These are phyloP conservation scores for Peronospora tabacina DNA, from an alignment of 352 stramenopile genomes.

Conservation along the genomic window DNA sequence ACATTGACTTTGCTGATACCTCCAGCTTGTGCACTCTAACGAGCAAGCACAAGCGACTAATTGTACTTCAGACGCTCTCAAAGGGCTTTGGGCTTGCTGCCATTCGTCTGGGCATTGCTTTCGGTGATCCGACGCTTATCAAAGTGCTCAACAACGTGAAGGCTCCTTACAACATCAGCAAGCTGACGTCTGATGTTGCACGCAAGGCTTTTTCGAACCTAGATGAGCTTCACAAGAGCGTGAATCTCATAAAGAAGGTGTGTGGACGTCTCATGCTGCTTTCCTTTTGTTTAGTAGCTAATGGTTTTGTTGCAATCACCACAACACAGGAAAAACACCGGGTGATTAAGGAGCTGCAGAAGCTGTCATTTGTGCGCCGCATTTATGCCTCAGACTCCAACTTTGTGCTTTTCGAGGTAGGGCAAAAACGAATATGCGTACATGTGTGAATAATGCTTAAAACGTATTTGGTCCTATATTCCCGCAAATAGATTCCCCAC, in stretches of 20 bases:
- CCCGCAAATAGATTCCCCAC: slow-evolving; percentile 57
- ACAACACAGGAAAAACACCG: slow-evolving; percentile 64
- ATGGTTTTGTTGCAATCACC: neutral
- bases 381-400: slow-evolving; percentile 95
- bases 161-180: slow-evolving; percentile 99
- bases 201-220: slow-evolving; percentile 58
- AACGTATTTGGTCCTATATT: neutral
- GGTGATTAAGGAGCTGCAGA: slow-evolving; percentile 77
- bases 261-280: neutral
- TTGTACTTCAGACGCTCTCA: slow-evolving; percentile 96
- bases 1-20: slow-evolving; percentile 92
- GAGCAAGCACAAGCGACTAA: slow-evolving; percentile 89
- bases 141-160: slow-evolving; percentile 99
- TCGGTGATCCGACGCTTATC: slow-evolving; percentile 90
- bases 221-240: slow-evolving; percentile 47
- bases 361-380: slow-evolving; percentile 88
- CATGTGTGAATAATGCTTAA: slow-evolving; percentile 1
- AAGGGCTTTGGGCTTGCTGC: slow-evolving; percentile 97
- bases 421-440: slow-evolving; percentile 1
- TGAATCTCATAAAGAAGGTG: slow-evolving; percentile 62
- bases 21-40: slow-evolving; percentile 83
- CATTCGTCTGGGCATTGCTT: slow-evolving; percentile 90
- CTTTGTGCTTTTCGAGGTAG: slow-evolving; percentile 95
- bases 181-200: slow-evolving; percentile 87
- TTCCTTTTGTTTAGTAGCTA: neutral